Evolutionary conservation across 148 eudicot genomes (phyloP).

Genomic region (Rheum nobile): DNA sequence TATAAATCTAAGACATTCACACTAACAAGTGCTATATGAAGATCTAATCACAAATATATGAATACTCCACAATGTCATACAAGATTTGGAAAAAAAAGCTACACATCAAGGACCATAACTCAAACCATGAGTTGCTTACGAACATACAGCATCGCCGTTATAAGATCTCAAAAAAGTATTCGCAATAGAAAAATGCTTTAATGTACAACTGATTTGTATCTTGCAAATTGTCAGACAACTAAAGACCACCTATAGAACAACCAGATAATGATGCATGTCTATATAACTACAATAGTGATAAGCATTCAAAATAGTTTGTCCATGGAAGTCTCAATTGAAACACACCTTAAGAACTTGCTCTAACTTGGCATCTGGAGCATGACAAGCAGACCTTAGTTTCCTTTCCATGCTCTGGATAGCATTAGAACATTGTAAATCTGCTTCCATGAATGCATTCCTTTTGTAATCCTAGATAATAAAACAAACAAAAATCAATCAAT

Average conservation of each 20-base stretch:
- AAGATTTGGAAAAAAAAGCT: not conserved
- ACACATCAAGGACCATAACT: not conserved
- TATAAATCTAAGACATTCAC: not conserved
- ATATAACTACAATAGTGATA: not conserved
- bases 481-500: not conserved
- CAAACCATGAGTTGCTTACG: not conserved
- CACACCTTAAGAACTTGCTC: conserved; percentile 57
- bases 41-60: not conserved
- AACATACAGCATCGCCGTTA: not conserved
- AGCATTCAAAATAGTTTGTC: not conserved
- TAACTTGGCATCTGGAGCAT: conserved; percentile 66
- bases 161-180: not conserved
- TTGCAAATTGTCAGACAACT: not conserved
- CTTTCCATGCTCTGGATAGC: conserved; percentile 82
- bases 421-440: conserved; percentile 63
- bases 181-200: not conserved
- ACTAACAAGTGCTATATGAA: not conserved
- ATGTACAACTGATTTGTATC: not conserved
- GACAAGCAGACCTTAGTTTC: conserved; percentile 76
- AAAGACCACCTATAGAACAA: not conserved
- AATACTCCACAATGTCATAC: not conserved
- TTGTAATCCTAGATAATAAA: conserved; percentile 57
- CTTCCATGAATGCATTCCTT: conserved; percentile 78
- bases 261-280: not conserved
- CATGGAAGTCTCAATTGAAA: not conserved